Conservation (phyloP, 768 basidiomycete species). For the Artomyces pyxidatus region DNA sequence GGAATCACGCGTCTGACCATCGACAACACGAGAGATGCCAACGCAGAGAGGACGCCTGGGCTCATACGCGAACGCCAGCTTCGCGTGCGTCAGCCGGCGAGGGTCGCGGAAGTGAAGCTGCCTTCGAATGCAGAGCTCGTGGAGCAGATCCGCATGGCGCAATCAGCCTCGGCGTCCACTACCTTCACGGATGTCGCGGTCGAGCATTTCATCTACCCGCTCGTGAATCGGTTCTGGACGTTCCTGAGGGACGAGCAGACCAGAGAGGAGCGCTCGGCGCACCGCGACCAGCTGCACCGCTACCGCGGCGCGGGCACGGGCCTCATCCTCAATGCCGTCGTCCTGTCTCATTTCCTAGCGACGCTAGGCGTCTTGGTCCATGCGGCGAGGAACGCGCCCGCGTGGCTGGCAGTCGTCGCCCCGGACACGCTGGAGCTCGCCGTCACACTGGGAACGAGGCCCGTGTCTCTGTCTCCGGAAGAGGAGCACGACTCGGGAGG, state of each 20-base stretch:
- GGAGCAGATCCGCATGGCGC: conserved; percentile 6
- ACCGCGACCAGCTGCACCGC: conserved; percentile 40
- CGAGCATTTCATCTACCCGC: conserved; percentile 81
- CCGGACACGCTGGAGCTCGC: conserved; percentile 82
- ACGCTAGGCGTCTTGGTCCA: conserved; percentile 77
- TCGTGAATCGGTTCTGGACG: conserved; percentile 93
- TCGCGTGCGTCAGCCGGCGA: conserved; percentile 44
- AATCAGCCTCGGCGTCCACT: conserved; percentile 13
- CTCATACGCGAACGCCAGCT: conserved; percentile 70
- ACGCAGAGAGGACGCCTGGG: conserved; percentile 48
- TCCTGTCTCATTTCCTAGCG: conserved; percentile 67
- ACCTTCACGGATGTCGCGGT: conserved; percentile 70
- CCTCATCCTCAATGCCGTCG: conserved; percentile 70
- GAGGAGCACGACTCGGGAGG: conserved; percentile 21
- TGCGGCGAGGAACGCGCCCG: conserved; percentile 69
- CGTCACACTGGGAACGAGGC: conserved; percentile 64
- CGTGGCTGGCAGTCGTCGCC: conserved; percentile 75
- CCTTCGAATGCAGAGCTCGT: conserved; percentile 8
- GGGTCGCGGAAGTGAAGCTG: conserved; percentile 35
- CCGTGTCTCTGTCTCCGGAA: conserved; percentile 37
- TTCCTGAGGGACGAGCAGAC: conserved; percentile 81
- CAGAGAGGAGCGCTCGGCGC: conserved; percentile 62
- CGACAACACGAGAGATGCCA: conserved; percentile 47
- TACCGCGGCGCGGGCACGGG: conserved; percentile 76
- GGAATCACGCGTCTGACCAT: conserved; percentile 57